Conservation (phyloP, 805 yeast genomes). For the Pichia occidentalis region DNA sequence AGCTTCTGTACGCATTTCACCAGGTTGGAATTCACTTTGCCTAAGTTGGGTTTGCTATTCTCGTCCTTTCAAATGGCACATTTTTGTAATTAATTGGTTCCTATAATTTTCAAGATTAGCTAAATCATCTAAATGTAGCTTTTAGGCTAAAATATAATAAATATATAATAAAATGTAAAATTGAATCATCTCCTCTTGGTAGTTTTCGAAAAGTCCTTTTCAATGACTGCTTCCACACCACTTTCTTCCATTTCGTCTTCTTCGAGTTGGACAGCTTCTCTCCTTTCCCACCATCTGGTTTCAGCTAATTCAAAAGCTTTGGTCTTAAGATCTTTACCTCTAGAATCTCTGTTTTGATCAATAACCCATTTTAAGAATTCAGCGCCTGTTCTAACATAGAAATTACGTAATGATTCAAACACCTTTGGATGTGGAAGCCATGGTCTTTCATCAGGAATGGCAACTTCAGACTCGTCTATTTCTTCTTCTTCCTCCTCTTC, state of each 20-base stretch:
- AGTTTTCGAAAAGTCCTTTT: conserved; percentile 46
- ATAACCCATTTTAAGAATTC: conserved; percentile 90
- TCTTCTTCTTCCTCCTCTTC: conserved; percentile 67
- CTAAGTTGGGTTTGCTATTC: conserved; percentile 27
- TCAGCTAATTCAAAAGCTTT: conserved; percentile 87
- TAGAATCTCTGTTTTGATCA: conserved; percentile 72
- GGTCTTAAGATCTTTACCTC: conserved; percentile 85
- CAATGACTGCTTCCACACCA: conserved; percentile 84
- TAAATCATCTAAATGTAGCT: background rate
- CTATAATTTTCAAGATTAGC: background rate
- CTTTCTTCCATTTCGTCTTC: conserved; percentile 92
- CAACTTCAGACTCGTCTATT: conserved; percentile 53
- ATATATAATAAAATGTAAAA: background rate
- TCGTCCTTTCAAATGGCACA: no score
- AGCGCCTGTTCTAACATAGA: conserved; percentile 82
- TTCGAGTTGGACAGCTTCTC: conserved; percentile 81
- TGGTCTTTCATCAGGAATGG: conserved; percentile 85
- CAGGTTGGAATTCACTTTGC: conserved; percentile 97
- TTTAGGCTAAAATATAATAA: no score
- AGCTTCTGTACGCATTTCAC: conserved; percentile 83
- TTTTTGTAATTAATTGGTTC: background rate
- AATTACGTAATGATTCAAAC: conserved; percentile 76
- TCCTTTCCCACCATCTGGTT: conserved; percentile 97
- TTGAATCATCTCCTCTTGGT: conserved; percentile 47
- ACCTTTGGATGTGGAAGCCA: conserved; percentile 98